Evolutionary conservation across 352 stramenopile species (phyloP).

Genomic region (Globisporangium cystogenes): DNA sequence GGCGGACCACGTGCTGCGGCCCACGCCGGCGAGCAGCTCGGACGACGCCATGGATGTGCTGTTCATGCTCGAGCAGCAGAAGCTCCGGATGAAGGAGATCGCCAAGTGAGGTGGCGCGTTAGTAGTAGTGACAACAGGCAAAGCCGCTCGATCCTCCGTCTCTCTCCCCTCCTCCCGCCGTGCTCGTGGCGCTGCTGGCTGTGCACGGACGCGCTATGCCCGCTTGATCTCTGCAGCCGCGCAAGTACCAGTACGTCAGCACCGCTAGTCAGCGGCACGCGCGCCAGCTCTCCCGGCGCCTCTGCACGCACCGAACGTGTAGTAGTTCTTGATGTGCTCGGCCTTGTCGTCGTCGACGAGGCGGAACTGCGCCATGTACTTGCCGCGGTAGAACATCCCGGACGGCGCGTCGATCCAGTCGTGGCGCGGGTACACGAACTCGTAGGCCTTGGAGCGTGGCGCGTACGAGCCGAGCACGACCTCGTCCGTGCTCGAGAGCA

Average conservation of each 20-base stretch:
- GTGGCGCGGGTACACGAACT: slow-evolving; percentile 76
- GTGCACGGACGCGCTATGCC: slow-evolving; percentile 8
- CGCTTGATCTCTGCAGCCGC: slow-evolving; percentile 50
- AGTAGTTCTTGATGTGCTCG: slow-evolving; percentile 69
- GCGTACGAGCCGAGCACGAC: slow-evolving; percentile 85
- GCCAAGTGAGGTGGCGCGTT: not conserved
- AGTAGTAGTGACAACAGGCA: no score
- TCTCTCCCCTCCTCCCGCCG: no score
- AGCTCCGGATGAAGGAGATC: slow-evolving; percentile 33
- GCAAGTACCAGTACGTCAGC: not conserved
- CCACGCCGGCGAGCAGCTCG: slow-evolving; percentile 12
- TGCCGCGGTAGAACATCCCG: slow-evolving; percentile 84
- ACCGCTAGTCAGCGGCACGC: not conserved
- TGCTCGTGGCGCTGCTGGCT: not conserved
- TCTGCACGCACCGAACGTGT: slow-evolving; percentile 61
- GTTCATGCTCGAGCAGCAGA: slow-evolving; percentile 55
- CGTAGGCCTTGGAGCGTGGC: slow-evolving; percentile 60
- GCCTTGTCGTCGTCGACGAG: slow-evolving; percentile 65
- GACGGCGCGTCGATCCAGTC: slow-evolving; percentile 82
- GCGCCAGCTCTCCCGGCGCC: not conserved
- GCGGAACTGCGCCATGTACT: slow-evolving; percentile 77
- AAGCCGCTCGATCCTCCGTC: no score
- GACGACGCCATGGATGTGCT: slow-evolving; percentile 35
- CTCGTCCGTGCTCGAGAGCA: slow-evolving; percentile 68
- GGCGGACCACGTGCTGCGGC: slow-evolving; percentile 31